These are phyloP conservation scores for Rhododendron molle DNA, from an alignment of 148 eudicot species.

Conservation along the genomic window DNA sequence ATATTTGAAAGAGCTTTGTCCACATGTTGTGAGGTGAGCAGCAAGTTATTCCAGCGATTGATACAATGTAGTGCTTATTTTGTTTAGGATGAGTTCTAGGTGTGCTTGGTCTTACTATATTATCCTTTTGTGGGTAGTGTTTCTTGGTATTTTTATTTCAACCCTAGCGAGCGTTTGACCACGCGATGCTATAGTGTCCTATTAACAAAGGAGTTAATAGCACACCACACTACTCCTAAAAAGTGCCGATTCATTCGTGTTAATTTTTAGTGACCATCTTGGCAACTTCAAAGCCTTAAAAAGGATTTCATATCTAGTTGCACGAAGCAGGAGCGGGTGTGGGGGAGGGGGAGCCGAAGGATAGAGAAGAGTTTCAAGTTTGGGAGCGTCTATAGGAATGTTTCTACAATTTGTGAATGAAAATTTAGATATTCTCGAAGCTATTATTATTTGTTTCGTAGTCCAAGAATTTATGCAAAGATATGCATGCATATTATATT, in stretches of 20 bases:
- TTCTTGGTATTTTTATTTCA: not conserved
- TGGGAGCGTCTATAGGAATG: not conserved
- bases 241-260: not conserved
- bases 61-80: not conserved
- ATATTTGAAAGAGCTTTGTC: constrained; percentile 57
- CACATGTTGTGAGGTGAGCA: constrained; percentile 76
- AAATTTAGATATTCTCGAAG: not conserved
- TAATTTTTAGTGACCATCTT: not conserved
- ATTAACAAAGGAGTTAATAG: not conserved
- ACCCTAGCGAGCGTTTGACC: not conserved
- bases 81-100: not conserved
- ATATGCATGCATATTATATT: not conserved
- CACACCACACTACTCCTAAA: not conserved
- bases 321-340: not conserved
- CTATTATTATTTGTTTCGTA: not conserved
- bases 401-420: not conserved
- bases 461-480: not conserved
- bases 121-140: not conserved
- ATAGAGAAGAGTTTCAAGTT: not conserved
- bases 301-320: not conserved
- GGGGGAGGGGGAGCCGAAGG: not conserved
- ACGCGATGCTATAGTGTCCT: not conserved
- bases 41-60: not conserved
- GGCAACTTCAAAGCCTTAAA: not conserved
- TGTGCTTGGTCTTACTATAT: not conserved